Evolutionary conservation across 2,329 filamentous ascomycete genomes (phyloP).

Genomic region (Pyrenochaeta sp.): DNA sequence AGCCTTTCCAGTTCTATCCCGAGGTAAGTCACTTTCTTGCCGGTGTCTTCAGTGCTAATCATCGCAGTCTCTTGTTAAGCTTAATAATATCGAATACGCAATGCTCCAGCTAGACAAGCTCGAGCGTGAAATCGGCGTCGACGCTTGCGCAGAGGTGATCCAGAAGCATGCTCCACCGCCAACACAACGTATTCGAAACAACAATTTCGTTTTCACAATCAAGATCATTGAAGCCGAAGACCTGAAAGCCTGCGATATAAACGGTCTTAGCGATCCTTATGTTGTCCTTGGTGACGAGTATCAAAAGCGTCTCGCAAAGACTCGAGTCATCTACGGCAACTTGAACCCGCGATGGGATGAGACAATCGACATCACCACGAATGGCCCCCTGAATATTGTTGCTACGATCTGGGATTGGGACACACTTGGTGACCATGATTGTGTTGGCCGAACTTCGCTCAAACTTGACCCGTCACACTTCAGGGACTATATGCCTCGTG

Average conservation of each 20-base stretch:
- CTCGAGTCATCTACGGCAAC: slow-evolving; percentile 86
- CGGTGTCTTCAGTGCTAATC: slow-evolving; percentile 5
- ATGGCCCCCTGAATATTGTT: slow-evolving; percentile 90
- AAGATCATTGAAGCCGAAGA: slow-evolving; percentile 99
- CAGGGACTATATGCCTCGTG: slow-evolving; percentile 90
- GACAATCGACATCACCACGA: slow-evolving; percentile 93
- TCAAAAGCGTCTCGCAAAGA: slow-evolving; percentile 95
- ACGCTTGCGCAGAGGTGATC: slow-evolving; percentile 85
- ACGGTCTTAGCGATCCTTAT: slow-evolving; percentile 93
- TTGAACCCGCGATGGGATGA: slow-evolving; percentile 98
- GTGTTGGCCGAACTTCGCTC: slow-evolving; percentile 93
- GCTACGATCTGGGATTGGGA: slow-evolving; percentile 99
- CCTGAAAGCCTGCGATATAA: slow-evolving; percentile 96
- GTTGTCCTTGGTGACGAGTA: slow-evolving; percentile 97
- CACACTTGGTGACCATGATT: slow-evolving; percentile 95
- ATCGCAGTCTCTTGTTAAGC: slow-evolving; percentile 86
- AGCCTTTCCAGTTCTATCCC: slow-evolving; percentile 95
- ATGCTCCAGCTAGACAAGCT: slow-evolving; percentile 91
- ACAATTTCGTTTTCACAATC: slow-evolving; percentile 97
- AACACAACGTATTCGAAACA: slow-evolving; percentile 72
- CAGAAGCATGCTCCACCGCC: slow-evolving; percentile 75
- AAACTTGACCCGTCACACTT: slow-evolving; percentile 99
- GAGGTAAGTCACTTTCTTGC: slow-evolving; percentile 67
- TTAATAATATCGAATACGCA: slow-evolving; percentile 97
- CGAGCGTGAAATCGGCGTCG: slow-evolving; percentile 88